phyloP scores from a whole-genome alignment of 2,329 filamentous ascomycete genomes.

The Clarireedia monteithiana region DNA sequence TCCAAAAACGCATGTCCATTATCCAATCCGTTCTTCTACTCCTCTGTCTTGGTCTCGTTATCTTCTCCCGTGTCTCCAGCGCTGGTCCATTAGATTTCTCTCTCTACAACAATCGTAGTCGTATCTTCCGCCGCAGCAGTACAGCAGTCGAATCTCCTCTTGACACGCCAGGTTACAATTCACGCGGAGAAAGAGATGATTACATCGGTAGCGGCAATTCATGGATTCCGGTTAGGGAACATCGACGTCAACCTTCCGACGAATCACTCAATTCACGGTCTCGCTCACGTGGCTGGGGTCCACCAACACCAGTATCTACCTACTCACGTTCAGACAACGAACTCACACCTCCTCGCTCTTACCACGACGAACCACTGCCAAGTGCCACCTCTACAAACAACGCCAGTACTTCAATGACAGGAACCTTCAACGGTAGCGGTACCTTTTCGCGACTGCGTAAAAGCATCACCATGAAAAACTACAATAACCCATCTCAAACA shows the following conservation, averaged over 20 bases:
- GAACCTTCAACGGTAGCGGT: neutral
- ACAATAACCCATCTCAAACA: neutral
- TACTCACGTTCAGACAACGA: conserved; percentile 12
- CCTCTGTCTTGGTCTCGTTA: conserved; percentile 77
- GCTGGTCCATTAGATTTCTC: conserved; percentile 28
- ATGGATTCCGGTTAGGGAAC: neutral
- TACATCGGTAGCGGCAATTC: neutral
- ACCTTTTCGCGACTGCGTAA: neutral
- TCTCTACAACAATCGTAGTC: conserved; percentile 14
- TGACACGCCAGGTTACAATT: conserved; percentile 18
- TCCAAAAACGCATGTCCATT: conserved; percentile 86
- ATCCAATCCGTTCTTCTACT: conserved; percentile 83
- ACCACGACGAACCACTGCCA: neutral
- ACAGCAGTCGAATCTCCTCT: conserved; percentile 20
- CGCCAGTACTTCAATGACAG: neutral
- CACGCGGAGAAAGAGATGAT: neutral
- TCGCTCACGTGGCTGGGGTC: conserved; percentile 8
- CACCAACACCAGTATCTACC: conserved; percentile 11
- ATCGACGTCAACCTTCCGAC: conserved; percentile 6
- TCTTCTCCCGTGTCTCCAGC: conserved; percentile 55
- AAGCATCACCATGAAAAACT: neutral
- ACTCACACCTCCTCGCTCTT: conserved; percentile 9
- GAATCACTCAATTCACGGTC: conserved; percentile 9
- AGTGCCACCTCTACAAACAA: neutral
- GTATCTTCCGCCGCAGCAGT: conserved; percentile 12